Conservation (phyloP, 2,329 filamentous ascomycete species). For the Colletotrichum neosansevieriae region DNA sequence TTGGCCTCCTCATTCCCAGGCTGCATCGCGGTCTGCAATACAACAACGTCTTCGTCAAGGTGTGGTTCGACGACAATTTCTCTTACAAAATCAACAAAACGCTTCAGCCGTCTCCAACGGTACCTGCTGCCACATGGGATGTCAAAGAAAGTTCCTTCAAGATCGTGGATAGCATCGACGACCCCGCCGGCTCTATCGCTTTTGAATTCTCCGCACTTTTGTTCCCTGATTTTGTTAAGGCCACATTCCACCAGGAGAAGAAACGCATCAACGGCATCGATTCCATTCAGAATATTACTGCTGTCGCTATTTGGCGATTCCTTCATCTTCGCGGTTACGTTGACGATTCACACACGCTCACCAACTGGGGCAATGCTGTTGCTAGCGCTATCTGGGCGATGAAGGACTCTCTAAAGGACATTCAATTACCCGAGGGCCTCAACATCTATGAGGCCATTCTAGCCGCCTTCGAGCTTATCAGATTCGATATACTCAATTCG, state of each 20-base stretch:
- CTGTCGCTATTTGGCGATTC: slow-evolving; percentile 88
- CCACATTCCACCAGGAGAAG: slow-evolving; percentile 72
- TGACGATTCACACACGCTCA: slow-evolving; percentile 81
- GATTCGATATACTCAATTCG: slow-evolving; percentile 81
- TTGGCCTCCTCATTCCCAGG: slow-evolving; percentile 82
- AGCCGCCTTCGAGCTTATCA: slow-evolving; percentile 86
- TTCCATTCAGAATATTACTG: slow-evolving; percentile 72
- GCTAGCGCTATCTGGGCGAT: slow-evolving; percentile 75
- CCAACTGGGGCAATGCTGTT: slow-evolving; percentile 85
- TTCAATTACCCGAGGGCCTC: slow-evolving; percentile 53
- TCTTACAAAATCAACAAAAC: slow-evolving; percentile 73
- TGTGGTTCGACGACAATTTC: slow-evolving; percentile 84
- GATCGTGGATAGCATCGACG: slow-evolving; percentile 57
- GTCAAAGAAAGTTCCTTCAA: slow-evolving; percentile 71
- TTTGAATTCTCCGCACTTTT: slow-evolving; percentile 77
- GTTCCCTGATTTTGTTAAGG: slow-evolving; percentile 76
- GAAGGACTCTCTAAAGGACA: slow-evolving; percentile 62
- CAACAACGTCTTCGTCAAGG: slow-evolving; percentile 80
- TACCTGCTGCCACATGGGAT: slow-evolving; percentile 74
- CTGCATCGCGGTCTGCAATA: slow-evolving; percentile 87
- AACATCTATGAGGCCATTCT: slow-evolving; percentile 81
- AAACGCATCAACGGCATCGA: slow-evolving; percentile 72
- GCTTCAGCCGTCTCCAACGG: slow-evolving; percentile 60
- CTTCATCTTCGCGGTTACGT: slow-evolving; percentile 90
- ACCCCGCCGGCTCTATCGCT: slow-evolving; percentile 60